Evolutionary conservation across 2,329 filamentous ascomycete genomes (phyloP), one percentile per base, ranked within the genome.

Genomic region (Chaetomium olivaceum): DNA sequence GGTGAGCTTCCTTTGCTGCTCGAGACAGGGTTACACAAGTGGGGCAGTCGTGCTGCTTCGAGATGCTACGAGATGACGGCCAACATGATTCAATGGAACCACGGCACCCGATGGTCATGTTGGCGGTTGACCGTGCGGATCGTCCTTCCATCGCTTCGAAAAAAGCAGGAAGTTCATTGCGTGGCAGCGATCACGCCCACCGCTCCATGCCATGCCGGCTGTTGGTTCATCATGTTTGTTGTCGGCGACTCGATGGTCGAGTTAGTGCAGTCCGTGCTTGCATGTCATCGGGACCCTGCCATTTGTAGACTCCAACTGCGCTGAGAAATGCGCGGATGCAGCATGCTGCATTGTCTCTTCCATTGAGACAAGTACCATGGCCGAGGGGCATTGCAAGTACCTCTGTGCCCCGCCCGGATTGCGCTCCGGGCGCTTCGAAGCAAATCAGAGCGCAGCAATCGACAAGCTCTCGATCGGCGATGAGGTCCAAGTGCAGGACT

Each of bases 181-280:
- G 50, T 56, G 31, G 60, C 60, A 59, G 58, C 64, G 60, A 62
- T 51, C 58, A 57, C 25, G 56, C 62, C 51, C 64, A 50, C 50
- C 39, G 39, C 23, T 48, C 61, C 39, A 55, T 31, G 16, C 61
- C 39, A 55, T 31, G 16, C 48, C 12, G 52, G 31, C 52, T 8
- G 52, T 55, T 33, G 52, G 52, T 23, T 19, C 33, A 36, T 36
- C 27, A 21, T 33, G 25, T 14, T 50, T 4, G 57, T 14, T 14
- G 39, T 31, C 43, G 14, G 39, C 27, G 33, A 36, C 33, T 36
- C 33, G 8, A 16, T 50, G 9, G 46, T 60, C 56, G 3, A 3
- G 31, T 7, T 63, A 56, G 55, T 63, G 62, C 33, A 62, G 61
- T 64, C 65, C 61, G 61, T 67, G 65, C 61, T 62, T 64, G 61